Evolutionary conservation across 2,329 filamentous ascomycete genomes (phyloP).

Genomic region (Pseudofabraea citricarpa): DNA sequence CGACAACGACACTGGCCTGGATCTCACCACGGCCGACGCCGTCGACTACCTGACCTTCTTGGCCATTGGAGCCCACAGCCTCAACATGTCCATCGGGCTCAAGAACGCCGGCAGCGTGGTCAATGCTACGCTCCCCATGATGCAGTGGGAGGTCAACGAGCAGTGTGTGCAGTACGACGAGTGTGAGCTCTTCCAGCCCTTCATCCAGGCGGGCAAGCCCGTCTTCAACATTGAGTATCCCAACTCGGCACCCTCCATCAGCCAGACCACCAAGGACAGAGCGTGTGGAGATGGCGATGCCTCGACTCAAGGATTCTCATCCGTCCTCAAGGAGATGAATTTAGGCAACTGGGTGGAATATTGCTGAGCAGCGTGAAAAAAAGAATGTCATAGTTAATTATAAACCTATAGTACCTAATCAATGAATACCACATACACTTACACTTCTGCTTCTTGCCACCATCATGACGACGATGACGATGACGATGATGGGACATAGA

Average conservation of each 20-base stretch:
- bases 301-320: neutral
- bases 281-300: neutral
- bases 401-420: no score
- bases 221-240: conserved; percentile 72
- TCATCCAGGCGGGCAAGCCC: conserved; percentile 56
- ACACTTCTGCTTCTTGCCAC: no score
- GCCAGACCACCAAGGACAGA: conserved; percentile 6
- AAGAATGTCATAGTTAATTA: no score
- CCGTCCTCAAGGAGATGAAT: neutral
- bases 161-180: conserved; percentile 59
- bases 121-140: conserved; percentile 36
- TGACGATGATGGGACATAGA: no score
- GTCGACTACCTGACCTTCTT: conserved; percentile 57
- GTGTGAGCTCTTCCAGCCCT: conserved; percentile 51
- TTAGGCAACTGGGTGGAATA: no score
- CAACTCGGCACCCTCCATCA: neutral
- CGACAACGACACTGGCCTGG: conserved; percentile 58
- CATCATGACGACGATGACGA: no score
- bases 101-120: conserved; percentile 67
- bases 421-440: no score
- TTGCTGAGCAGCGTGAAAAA: no score
- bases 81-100: conserved; percentile 57
- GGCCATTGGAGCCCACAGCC: conserved; percentile 43
- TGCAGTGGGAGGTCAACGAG: conserved; percentile 66
- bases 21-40: conserved; percentile 49